Evolutionary conservation across 352 stramenopile genomes (phyloP).

Genomic region (Pythium guiyangense): DNA sequence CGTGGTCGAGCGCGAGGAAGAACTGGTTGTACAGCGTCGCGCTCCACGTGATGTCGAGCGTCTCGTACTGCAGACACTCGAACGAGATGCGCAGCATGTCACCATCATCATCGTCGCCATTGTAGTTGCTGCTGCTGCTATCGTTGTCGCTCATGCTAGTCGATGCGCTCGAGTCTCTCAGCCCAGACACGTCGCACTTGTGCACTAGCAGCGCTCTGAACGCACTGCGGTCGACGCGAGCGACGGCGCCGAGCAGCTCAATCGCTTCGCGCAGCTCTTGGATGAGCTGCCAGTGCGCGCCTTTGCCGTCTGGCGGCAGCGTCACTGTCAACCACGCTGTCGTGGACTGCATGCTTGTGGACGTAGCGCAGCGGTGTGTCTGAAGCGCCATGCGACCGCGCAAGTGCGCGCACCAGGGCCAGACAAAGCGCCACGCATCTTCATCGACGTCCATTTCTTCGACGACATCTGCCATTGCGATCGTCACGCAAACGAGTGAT

Average conservation of each 20-base stretch:
- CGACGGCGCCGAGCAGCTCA: constrained; percentile 9
- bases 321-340: no score
- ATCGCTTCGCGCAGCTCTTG: constrained; percentile 8
- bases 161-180: not conserved
- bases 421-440: constrained; percentile 4
- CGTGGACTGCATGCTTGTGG: no score
- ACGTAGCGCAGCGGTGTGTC: not conserved
- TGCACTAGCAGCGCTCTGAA: constrained; percentile 6
- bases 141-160: not conserved
- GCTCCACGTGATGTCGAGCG: constrained; percentile 14
- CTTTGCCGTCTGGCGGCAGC: no score
- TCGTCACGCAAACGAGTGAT: not conserved
- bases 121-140: not conserved
- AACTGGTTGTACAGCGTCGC: constrained; percentile 15
- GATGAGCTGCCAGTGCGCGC: no score
- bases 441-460: constrained; percentile 13
- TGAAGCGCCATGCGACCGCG: constrained; percentile 8
- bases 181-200: constrained; percentile 2
- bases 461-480: not conserved
- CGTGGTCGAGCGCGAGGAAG: constrained; percentile 12
- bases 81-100: constrained; percentile 8
- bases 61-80: constrained; percentile 11
- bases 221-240: constrained; percentile 3
- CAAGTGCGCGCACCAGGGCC: constrained; percentile 10
- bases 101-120: not conserved